Percentiles rank a stretch among this genome's conserved stretches.
Evolutionary conservation across 352 stramenopile genomes (phyloP).

Genomic region (Stramenopiles sp.): DNA sequence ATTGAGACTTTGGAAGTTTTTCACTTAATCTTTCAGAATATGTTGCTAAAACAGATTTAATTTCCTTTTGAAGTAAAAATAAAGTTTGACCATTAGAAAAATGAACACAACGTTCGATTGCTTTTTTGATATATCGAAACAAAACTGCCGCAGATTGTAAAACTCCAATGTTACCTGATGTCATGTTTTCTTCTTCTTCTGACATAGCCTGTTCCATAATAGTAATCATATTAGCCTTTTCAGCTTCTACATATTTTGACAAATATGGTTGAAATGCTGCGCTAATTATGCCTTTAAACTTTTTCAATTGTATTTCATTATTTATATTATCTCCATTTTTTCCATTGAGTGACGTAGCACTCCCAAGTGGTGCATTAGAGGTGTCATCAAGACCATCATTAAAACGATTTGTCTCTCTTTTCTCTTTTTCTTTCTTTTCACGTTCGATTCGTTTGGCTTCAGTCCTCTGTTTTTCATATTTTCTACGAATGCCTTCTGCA

Average conservation of each 20-base stretch:
- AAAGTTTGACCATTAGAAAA: conserved; percentile 86
- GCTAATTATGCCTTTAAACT: conserved; percentile 22
- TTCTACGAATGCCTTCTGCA: conserved; percentile 21
- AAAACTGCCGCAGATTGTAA: background rate
- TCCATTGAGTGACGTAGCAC: no score
- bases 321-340: conserved; percentile 10
- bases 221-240: conserved; percentile 73
- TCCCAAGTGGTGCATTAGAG: no score
- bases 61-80: conserved; percentile 72
- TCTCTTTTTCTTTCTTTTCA: conserved; percentile 13
- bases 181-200: no score
- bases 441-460: conserved; percentile 11
- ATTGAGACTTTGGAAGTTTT: no score
- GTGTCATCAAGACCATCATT: no score
- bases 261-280: conserved; percentile 87
- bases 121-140: conserved; percentile 82
- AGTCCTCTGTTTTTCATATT: conserved; percentile 23
- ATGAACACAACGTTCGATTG: conserved; percentile 72
- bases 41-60: conserved; percentile 35
- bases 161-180: no score
- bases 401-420: conserved; percentile 20
- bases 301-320: conserved; percentile 13
- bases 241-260: conserved; percentile 70
- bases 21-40: conserved; percentile 31
- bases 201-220: no score